Percentiles rank a stretch among this genome's conserved stretches.
phyloP scores from a whole-genome alignment of 1,284 basidiomycete species.

The Microbotryum violaceum region DNA sequence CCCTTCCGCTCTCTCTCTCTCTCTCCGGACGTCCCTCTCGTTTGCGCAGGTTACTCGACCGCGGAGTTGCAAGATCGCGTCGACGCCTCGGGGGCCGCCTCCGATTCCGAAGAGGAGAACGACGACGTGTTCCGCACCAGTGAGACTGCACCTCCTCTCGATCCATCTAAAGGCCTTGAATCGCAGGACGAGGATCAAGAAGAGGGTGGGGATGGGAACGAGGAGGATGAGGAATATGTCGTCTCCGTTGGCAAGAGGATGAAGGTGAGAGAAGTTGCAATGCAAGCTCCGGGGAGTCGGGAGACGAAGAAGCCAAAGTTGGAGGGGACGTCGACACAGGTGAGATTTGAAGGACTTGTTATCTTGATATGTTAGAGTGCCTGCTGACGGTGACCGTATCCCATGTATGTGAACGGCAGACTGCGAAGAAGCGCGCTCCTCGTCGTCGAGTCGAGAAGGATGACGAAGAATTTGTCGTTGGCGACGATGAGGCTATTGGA shows the following conservation, averaged over 20 bases:
- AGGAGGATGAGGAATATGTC: slow-evolving; percentile 11
- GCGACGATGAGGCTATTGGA: too few species aligned
- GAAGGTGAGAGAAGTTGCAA: background rate
- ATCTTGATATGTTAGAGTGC: too few species aligned
- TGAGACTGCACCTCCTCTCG: background rate
- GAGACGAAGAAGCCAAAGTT: too few species aligned
- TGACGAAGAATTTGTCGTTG: too few species aligned
- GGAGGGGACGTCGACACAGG: too few species aligned
- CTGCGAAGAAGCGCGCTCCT: too few species aligned
- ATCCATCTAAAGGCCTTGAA: background rate
- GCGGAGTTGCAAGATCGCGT: background rate
- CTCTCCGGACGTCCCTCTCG: background rate
- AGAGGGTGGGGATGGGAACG: slow-evolving; percentile 11
- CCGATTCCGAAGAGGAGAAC: slow-evolving; percentile 13
- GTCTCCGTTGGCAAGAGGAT: background rate
- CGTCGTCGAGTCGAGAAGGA: too few species aligned
- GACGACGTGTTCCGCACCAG: slow-evolving; percentile 7
- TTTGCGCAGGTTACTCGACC: background rate
- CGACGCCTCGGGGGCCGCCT: slow-evolving; percentile 1
- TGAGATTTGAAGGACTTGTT: too few species aligned
- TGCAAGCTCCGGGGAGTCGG: too few species aligned
- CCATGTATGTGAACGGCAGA: too few species aligned
- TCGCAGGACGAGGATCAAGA: slow-evolving; percentile 16
- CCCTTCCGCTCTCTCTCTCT: too few species aligned
- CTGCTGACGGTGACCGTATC: too few species aligned